These are phyloP conservation scores for Prunus armeniaca DNA, from an alignment of 306 rosid genomes.

Conservation along the genomic window DNA sequence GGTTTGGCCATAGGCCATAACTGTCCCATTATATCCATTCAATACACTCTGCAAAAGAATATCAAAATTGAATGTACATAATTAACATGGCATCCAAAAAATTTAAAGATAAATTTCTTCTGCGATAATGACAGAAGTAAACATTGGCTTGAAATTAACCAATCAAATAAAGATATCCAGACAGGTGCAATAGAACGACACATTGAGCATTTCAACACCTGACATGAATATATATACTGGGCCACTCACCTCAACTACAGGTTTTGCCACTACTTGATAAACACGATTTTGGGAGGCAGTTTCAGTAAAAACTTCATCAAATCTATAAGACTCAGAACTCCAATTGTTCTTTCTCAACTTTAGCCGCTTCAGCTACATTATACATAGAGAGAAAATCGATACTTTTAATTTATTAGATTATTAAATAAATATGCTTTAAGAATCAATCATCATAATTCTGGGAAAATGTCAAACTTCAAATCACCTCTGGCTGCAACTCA, in stretches of 20 bases:
- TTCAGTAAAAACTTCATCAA: slow-evolving; percentile 64
- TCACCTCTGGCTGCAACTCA: slow-evolving; percentile 72
- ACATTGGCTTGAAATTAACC: neutral
- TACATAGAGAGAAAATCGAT: neutral
- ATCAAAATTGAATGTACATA: slow-evolving; percentile 8
- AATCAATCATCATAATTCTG: too few relatives aligned
- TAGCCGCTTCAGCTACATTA: slow-evolving; percentile 55
- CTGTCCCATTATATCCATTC: slow-evolving; percentile 70
- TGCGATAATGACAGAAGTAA: too few relatives aligned
- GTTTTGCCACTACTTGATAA: slow-evolving; percentile 66
- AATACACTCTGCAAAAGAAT: slow-evolving; percentile 56
- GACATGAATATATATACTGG: neutral
- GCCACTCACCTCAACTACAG: slow-evolving; percentile 61
- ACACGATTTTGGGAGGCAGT: slow-evolving; percentile 64
- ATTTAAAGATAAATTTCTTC: too few relatives aligned
- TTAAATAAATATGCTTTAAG: neutral
- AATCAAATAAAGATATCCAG: neutral
- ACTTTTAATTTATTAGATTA: neutral
- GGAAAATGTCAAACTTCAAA: neutral
- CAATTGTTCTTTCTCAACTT: slow-evolving; percentile 67
- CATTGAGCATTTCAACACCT: neutral
- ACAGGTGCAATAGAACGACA: neutral
- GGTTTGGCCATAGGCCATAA: slow-evolving; percentile 84
- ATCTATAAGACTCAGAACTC: slow-evolving; percentile 60
- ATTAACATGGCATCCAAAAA: neutral